A percentile compares a stretch with the other conserved stretches of the same genome.
Evolutionary conservation across 352 stramenopile genomes (phyloP).

Genomic region (Aphanomyces cochlioides): DNA sequence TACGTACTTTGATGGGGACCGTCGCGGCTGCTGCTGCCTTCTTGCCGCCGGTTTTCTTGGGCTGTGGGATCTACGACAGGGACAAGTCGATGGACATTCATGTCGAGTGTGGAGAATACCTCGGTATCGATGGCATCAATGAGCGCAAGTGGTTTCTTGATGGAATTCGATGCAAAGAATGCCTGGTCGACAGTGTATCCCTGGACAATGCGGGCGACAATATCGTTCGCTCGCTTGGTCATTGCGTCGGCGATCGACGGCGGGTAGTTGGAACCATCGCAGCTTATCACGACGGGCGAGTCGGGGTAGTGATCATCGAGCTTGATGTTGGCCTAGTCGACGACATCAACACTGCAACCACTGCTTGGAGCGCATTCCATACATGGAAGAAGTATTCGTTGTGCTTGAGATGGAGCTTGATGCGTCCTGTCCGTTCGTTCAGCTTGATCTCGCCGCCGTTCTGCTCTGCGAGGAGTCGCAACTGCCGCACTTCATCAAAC

Average conservation of each 20-base stretch:
- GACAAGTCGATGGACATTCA: not conserved
- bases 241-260: not conserved
- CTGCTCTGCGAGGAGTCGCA: slow-evolving; percentile 12
- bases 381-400: slow-evolving; percentile 16
- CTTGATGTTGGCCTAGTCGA: slow-evolving; percentile 23
- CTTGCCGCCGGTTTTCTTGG: slow-evolving; percentile 3
- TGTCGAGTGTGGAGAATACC: not conserved
- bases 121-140: slow-evolving; percentile 2
- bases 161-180: slow-evolving; percentile 20
- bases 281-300: slow-evolving; percentile 1
- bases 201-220: slow-evolving; percentile 10
- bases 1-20: slow-evolving; percentile 20
- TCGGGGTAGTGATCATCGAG: slow-evolving; percentile 26
- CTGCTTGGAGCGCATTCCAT: too few relatives aligned
- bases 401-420: slow-evolving; percentile 15
- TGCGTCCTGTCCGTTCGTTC: slow-evolving; percentile 15
- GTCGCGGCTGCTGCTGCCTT: not conserved
- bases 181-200: slow-evolving; percentile 25
- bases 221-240: slow-evolving; percentile 18
- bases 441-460: slow-evolving; percentile 24
- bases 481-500: slow-evolving; percentile 21
- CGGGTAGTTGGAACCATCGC: slow-evolving; percentile 21
- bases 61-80: not conserved
- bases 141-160: slow-evolving; percentile 21
- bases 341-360: too few relatives aligned